Evolutionary conservation across 2,329 filamentous ascomycete species (phyloP).

Genomic region (Monosporascus sp.): DNA sequence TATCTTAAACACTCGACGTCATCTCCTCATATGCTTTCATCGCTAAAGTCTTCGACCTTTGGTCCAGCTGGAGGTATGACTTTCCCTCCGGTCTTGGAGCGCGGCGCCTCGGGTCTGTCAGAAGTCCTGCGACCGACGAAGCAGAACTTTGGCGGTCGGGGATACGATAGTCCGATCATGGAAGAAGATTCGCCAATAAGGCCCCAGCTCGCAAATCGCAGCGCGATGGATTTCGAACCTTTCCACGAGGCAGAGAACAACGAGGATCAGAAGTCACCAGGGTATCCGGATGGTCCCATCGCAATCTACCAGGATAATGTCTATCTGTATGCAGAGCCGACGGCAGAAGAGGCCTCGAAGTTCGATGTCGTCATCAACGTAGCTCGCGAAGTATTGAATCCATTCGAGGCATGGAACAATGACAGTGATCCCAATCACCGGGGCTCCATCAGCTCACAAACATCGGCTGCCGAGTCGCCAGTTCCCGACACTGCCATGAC

Average conservation of each 20-base stretch:
- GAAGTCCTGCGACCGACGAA: conserved; percentile 51
- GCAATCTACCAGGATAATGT: conserved; percentile 76
- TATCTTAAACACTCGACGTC: conserved; percentile 64
- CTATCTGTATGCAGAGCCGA: conserved; percentile 75
- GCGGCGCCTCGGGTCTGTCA: conserved; percentile 56
- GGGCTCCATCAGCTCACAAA: conserved; percentile 25
- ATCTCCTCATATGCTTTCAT: conserved; percentile 60
- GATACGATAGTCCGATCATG: conserved; percentile 39
- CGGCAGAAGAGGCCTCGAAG: conserved; percentile 66
- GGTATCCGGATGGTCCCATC: conserved; percentile 77
- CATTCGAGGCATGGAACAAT: conserved; percentile 45
- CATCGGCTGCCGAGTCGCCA: conserved; percentile 36
- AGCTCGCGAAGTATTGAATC: conserved; percentile 74
- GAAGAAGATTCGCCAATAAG: conserved; percentile 56
- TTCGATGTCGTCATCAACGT: conserved; percentile 86
- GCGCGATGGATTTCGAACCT: conserved; percentile 53
- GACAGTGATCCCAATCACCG: conserved; percentile 18
- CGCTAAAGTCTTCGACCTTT: conserved; percentile 53
- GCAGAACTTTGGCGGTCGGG: conserved; percentile 22
- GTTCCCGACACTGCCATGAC: conserved; percentile 54
- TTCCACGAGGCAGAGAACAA: conserved; percentile 65
- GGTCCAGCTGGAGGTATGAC: conserved; percentile 59
- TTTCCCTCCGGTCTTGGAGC: conserved; percentile 55
- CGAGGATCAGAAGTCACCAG: conserved; percentile 74
- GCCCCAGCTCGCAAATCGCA: conserved; percentile 56